Conservation (phyloP, 2,329 filamentous ascomycete species). For the Tolypocladium cylindrosporum region DNA sequence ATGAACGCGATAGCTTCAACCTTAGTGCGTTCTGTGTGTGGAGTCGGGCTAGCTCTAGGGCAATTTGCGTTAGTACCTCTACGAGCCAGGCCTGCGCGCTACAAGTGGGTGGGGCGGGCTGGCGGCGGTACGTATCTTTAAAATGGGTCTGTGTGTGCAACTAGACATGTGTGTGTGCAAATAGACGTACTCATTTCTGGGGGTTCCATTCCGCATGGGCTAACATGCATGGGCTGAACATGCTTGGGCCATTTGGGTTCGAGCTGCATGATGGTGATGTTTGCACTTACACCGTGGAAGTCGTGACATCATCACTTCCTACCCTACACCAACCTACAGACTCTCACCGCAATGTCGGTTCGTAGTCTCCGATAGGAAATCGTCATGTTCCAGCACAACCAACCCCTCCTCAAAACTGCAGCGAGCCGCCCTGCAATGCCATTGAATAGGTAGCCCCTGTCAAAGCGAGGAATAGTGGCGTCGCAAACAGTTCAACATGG, state of each 20-base stretch:
- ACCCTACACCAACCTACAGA: not conserved
- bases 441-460: not conserved
- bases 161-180: no score
- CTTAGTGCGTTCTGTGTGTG: no score
- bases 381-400: not conserved
- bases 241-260: not conserved
- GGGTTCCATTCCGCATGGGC: no score
- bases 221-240: not conserved
- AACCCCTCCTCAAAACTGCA: not conserved
- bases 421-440: not conserved
- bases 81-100: no score
- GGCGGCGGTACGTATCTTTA: no score
- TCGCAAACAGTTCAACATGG: constrained; percentile 12
- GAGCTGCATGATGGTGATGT: not conserved
- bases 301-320: not conserved
- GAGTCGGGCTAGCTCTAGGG: no score
- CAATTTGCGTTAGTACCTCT: no score
- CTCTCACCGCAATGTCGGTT: not conserved
- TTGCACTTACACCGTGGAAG: not conserved
- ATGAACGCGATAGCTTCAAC: no score
- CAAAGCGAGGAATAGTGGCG: not conserved
- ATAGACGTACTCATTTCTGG: no score
- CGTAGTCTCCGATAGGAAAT: not conserved
- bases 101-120: no score
- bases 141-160: no score